Evolutionary conservation across 345 rosid genomes (phyloP).

Genomic region (Euphorbia peplus): DNA sequence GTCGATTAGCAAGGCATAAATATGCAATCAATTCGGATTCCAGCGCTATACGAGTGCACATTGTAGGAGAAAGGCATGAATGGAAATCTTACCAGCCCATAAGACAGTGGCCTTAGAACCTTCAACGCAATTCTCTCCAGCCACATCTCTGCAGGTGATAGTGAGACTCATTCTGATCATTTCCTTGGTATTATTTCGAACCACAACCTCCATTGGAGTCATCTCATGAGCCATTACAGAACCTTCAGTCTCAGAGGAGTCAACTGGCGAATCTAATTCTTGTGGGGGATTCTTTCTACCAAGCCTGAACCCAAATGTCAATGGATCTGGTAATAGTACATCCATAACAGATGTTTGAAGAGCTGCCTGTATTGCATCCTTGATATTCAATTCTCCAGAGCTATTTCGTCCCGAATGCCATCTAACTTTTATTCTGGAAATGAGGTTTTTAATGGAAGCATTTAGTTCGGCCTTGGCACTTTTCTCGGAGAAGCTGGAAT

Average conservation of each 20-base stretch:
- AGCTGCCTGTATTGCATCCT: conserved; percentile 84
- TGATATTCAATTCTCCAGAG: conserved; percentile 87
- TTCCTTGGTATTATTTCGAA: conserved; percentile 89
- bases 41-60: conserved; percentile 1
- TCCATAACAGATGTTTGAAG: conserved; percentile 93
- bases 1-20: too few species aligned
- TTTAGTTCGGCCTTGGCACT: conserved; percentile 82
- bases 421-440: conserved; percentile 84
- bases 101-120: conserved; percentile 82
- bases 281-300: conserved; percentile 35
- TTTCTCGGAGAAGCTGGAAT: conserved; percentile 76
- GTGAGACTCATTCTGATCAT: conserved; percentile 72
- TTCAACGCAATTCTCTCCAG: conserved; percentile 89
- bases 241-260: conserved; percentile 38
- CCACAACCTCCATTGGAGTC: conserved; percentile 85
- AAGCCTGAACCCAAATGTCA: conserved; percentile 87
- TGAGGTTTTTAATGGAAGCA: conserved; percentile 75
- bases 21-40: background rate
- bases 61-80: background rate
- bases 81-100: conserved; percentile 70
- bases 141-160: conserved; percentile 86
- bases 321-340: conserved; percentile 92
- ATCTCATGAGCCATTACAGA: conserved; percentile 71
- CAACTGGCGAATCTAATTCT: conserved; percentile 25
- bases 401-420: conserved; percentile 98